phyloP scores from a whole-genome alignment of 495 filamentous ascomycete genomes.

The Talaromyces thailandensis region DNA sequence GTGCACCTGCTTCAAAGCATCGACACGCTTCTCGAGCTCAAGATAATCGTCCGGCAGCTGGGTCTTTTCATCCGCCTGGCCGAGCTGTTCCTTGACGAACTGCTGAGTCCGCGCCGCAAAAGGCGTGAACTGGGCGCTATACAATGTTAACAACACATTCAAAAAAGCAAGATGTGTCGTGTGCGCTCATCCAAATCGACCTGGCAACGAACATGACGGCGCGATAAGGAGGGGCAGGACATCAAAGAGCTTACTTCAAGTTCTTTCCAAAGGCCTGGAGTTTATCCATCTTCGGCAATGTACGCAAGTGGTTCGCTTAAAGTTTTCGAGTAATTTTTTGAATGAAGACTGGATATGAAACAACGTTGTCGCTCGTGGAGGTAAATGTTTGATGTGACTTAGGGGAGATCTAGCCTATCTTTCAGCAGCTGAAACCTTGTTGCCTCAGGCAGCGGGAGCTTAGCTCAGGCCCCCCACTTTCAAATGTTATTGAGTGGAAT shows the following conservation, averaged over 20 bases:
- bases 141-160: constrained; percentile 17
- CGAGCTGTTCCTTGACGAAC: constrained; percentile 93
- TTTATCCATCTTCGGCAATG: constrained; percentile 47
- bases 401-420: background rate
- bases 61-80: constrained; percentile 94
- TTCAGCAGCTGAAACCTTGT: constrained; percentile 3
- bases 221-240: constrained; percentile 7
- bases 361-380: background rate
- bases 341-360: background rate
- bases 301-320: background rate
- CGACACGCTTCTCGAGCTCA: constrained; percentile 96
- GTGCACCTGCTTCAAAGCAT: constrained; percentile 94
- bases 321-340: background rate
- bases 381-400: background rate
- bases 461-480: background rate
- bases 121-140: constrained; percentile 71
- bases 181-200: background rate
- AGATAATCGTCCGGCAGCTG: constrained; percentile 96
- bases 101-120: constrained; percentile 92
- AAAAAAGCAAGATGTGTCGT: constrained; percentile 3
- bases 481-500: background rate
- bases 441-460: constrained; percentile 4
- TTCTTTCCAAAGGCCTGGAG: constrained; percentile 69
- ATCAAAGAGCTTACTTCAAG: constrained; percentile 43
- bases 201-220: constrained; percentile 5